Base-by-base conservation (phyloP, 2,329 filamentous ascomycete species). In the Meredithiella fracta region DNA sequence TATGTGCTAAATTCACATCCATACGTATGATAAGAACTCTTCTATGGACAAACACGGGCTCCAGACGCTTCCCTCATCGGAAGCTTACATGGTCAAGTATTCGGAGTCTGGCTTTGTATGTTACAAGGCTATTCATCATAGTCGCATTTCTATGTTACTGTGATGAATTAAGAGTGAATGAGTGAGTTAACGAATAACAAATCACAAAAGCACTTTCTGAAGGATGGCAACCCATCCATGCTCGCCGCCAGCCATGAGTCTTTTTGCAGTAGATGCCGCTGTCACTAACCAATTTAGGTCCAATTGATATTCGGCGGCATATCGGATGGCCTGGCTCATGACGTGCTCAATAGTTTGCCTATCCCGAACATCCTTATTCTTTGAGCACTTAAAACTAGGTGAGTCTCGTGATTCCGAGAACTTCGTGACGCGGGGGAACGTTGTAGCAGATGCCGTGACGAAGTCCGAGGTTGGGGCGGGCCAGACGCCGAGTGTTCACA, bases 171-270 rank as follows among this genome's bases (percentile, higher is more conserved):
- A 20, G 3, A 9, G 22, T 49, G 22, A 25, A 8, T 49, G 44
- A 49, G 23, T 49, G 20, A 49, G 44, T 25, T 23, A 11, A 25
- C 8, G 44, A 23, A 14, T 20, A 17, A 44, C 40, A 44, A 7
- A 20, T 44, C 3, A 44, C 8, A 14, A 23, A 20, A 6, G 8
- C 15, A 7, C 4, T 11, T 25, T 49, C 22, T 23, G 44, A 49
- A 49, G 44, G 44, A 49, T 49, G 44, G n/a, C 44, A 49, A 11
- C 20, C 22, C 44, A 49, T 49, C 44, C 44, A 49, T 49, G 44
- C 25, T 26, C 22, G 23, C 22, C 20, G 8, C 3, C 15, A 20
- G 44, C 22, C 44, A 49, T 25, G 11, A 6, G 44, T 11, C 22
- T 49, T 49, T 49, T 49, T 49, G 44, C 25, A 49, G 44, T 7